A percentile compares a stretch with the other conserved stretches of the same genome.
Conservation (phyloP, 176 grass and related monocot species). For the Dendrocalamus sinicus region DNA sequence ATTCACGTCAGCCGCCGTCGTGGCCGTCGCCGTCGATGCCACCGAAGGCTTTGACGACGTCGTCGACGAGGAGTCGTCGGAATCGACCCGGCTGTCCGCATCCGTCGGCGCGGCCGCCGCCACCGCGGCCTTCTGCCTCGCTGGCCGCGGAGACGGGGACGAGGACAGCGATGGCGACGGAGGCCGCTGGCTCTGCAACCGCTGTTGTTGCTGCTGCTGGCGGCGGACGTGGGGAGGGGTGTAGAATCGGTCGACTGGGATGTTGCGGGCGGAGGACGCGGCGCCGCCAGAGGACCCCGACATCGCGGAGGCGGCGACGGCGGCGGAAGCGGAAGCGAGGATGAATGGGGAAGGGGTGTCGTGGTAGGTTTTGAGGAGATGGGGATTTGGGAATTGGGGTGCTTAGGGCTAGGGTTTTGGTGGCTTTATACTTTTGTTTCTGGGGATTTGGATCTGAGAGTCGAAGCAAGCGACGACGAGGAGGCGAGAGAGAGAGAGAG, state of each 20-base stretch:
- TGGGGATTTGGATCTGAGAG: slow-evolving; percentile 57
- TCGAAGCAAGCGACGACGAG: neutral
- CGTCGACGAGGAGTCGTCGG: slow-evolving; percentile 70
- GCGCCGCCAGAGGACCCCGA: slow-evolving; percentile 58
- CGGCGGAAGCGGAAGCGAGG: slow-evolving; percentile 2
- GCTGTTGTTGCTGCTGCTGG: slow-evolving; percentile 59
- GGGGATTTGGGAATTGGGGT: slow-evolving; percentile 24
- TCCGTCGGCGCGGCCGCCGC: slow-evolving; percentile 31
- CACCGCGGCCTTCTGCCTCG: slow-evolving; percentile 38
- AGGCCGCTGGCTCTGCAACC: slow-evolving; percentile 53
- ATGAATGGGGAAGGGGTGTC: slow-evolving; percentile 12
- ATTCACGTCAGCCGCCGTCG: slow-evolving; percentile 16
- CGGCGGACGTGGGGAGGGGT: slow-evolving; percentile 62
- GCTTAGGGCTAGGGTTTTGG: slow-evolving; percentile 82
- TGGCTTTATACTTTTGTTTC: slow-evolving; percentile 35
- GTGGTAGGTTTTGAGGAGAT: slow-evolving; percentile 23
- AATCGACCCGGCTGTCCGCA: slow-evolving; percentile 53
- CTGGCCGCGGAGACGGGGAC: slow-evolving; percentile 46
- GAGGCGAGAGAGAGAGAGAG: too few relatives aligned
- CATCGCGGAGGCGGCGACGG: slow-evolving; percentile 41
- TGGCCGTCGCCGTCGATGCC: slow-evolving; percentile 38
- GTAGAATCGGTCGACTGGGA: slow-evolving; percentile 66
- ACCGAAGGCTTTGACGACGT: slow-evolving; percentile 61
- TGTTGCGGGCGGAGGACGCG: slow-evolving; percentile 53
- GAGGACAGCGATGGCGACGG: slow-evolving; percentile 44